Evolutionary conservation across 2,329 filamentous ascomycete genomes (phyloP).

Genomic region (Colletotrichum sp.): DNA sequence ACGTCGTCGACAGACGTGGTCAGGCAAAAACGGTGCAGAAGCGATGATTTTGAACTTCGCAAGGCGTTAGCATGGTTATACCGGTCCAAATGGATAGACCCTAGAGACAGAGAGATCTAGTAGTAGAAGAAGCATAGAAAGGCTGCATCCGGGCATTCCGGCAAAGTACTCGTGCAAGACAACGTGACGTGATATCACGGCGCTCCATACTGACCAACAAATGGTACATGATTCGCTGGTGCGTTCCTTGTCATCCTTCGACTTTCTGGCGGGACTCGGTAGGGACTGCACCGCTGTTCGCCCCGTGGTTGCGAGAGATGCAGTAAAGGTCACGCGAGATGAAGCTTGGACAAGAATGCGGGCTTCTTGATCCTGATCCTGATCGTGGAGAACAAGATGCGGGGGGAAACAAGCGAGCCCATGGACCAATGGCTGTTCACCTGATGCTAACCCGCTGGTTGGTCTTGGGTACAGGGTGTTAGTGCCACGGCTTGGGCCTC

Average conservation of each 20-base stretch:
- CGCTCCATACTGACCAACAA: not conserved
- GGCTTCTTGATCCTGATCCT: not conserved
- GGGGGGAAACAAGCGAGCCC: slow-evolving; percentile 7
- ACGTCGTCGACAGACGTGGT: not conserved
- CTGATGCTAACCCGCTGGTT: not conserved
- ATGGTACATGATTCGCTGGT: not conserved
- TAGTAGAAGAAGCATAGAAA: not conserved
- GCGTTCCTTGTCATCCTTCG: not conserved
- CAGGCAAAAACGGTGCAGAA: not conserved
- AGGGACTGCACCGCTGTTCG: not conserved
- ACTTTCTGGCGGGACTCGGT: not conserved
- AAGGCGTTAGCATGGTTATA: slow-evolving; percentile 19
- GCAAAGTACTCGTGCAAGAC: not conserved
- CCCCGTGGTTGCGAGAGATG: not conserved
- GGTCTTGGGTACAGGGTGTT: not conserved
- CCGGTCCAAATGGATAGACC: not conserved
- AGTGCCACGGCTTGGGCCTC: not conserved
- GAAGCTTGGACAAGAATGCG: not conserved
- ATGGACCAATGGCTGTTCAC: not conserved
- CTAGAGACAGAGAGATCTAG: not conserved
- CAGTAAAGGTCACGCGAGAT: not conserved
- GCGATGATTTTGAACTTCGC: not conserved
- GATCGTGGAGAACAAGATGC: slow-evolving; percentile 1
- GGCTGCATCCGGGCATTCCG: slow-evolving; percentile 6
- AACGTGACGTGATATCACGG: not conserved